These are phyloP conservation scores for Lasiodiplodia gonubiensis DNA, from an alignment of 2,329 filamentous ascomycete genomes.

Conservation along the genomic window DNA sequence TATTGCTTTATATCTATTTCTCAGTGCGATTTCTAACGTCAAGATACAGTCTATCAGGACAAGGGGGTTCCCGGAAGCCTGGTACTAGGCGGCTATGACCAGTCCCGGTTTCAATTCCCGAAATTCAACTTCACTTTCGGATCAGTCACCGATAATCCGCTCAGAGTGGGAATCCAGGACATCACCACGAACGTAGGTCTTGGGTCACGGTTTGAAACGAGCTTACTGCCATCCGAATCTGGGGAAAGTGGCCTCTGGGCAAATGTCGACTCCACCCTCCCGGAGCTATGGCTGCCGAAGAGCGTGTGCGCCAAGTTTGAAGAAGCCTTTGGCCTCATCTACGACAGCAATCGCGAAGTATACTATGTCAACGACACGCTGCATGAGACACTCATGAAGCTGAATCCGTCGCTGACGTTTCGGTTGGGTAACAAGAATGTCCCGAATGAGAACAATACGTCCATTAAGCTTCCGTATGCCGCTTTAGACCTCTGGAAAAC, in stretches of 20 bases:
- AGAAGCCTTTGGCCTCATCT: slow-evolving; percentile 46
- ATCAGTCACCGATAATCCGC: neutral
- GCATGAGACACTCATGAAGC: slow-evolving; percentile 39
- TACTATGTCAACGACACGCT: slow-evolving; percentile 48
- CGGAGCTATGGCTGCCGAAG: slow-evolving; percentile 35
- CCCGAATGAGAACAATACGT: neutral
- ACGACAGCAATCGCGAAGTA: slow-evolving; percentile 42
- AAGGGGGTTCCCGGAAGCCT: slow-evolving; percentile 45
- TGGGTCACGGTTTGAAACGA: neutral
- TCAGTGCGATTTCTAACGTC: neutral
- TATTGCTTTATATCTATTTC: neutral
- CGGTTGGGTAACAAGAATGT: slow-evolving; percentile 36
- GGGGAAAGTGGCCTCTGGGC: neutral
- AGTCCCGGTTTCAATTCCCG: slow-evolving; percentile 42
- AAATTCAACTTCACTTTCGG: slow-evolving; percentile 34
- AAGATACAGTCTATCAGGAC: neutral
- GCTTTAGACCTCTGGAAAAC: neutral
- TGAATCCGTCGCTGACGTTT: slow-evolving; percentile 47
- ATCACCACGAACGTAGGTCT: neutral
- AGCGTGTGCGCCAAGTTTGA: slow-evolving; percentile 48
- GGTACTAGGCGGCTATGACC: slow-evolving; percentile 51
- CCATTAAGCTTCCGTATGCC: neutral
- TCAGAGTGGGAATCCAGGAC: neutral
- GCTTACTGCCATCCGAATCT: too few relatives aligned
- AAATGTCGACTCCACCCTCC: neutral